phyloP scores from a whole-genome alignment of 192 early-diverging fungal genomes.

The Mortierella claussenii region DNA sequence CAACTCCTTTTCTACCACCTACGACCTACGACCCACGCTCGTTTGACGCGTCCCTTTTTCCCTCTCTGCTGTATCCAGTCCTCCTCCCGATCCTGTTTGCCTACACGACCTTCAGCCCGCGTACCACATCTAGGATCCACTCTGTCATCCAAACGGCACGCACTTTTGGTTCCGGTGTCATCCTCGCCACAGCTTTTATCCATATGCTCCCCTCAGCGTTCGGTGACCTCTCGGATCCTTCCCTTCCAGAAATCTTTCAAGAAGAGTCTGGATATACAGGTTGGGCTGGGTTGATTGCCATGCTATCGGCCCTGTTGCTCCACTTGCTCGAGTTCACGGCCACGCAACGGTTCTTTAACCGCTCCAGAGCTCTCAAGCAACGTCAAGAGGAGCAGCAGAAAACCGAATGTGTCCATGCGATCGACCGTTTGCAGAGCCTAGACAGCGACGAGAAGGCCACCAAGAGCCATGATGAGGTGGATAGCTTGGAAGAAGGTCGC shows the following conservation, averaged over 20 bases:
- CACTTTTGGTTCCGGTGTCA: slow-evolving; percentile 77
- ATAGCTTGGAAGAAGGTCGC: slow-evolving; percentile 23
- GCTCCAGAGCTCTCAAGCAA: not conserved
- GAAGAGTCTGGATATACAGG: slow-evolving; percentile 57
- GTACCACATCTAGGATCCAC: slow-evolving; percentile 16
- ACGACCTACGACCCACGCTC: too few species aligned
- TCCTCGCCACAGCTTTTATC: slow-evolving; percentile 79
- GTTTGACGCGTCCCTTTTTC: too few species aligned
- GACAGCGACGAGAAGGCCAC: slow-evolving; percentile 3
- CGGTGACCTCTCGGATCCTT: slow-evolving; percentile 56
- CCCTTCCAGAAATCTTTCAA: slow-evolving; percentile 55
- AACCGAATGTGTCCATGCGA: slow-evolving; percentile 9
- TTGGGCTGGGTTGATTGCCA: slow-evolving; percentile 72
- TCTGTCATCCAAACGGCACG: slow-evolving; percentile 55
- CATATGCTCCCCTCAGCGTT: slow-evolving; percentile 75
- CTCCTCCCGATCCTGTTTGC: slow-evolving; percentile 30
- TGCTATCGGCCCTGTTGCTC: slow-evolving; percentile 73
- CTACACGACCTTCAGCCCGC: slow-evolving; percentile 17
- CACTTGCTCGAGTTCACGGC: slow-evolving; percentile 73
- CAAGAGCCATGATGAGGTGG: slow-evolving; percentile 1
- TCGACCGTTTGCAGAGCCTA: slow-evolving; percentile 4
- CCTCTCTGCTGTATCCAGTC: slow-evolving; percentile 20
- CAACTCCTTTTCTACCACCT: too few species aligned
- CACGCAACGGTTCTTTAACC: slow-evolving; percentile 35
- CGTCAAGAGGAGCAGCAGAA: not conserved